Evolutionary conservation across 1,284 basidiomycete genomes (phyloP).

Genomic region (Binderoboletus segoi): DNA sequence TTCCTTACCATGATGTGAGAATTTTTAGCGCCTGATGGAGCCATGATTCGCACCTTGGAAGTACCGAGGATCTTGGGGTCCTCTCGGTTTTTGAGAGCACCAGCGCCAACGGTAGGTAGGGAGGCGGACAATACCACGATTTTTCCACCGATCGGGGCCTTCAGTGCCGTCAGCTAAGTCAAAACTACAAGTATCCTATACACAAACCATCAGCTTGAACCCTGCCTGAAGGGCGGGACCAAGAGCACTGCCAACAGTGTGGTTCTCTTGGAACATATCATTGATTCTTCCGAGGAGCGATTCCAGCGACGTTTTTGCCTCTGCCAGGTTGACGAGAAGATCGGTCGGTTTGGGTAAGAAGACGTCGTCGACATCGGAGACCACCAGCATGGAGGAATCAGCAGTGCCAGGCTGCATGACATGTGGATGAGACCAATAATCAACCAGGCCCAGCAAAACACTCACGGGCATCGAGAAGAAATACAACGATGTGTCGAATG

Average conservation of each 20-base stretch:
- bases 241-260: conserved; percentile 89
- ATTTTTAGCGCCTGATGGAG: neutral
- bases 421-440: neutral
- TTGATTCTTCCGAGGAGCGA: conserved; percentile 80
- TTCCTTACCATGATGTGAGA: conserved; percentile 54
- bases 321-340: conserved; percentile 90
- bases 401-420: conserved; percentile 67
- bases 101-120: conserved; percentile 87
- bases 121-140: conserved; percentile 89
- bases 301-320: conserved; percentile 84
- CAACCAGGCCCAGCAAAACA: conserved; percentile 13
- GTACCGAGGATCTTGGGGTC: conserved; percentile 97
- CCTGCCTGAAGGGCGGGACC: conserved; percentile 97
- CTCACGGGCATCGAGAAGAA: conserved; percentile 91
- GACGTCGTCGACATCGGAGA: conserved; percentile 95
- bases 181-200: neutral
- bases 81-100: conserved; percentile 93
- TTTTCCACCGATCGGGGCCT: conserved; percentile 93
- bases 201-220: conserved; percentile 86
- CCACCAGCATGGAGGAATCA: conserved; percentile 94
- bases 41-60: conserved; percentile 64
- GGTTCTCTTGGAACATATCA: conserved; percentile 97
- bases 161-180: conserved; percentile 16
- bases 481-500: conserved; percentile 91
- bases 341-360: conserved; percentile 98